A percentile compares a stretch with the other conserved stretches of the same genome.
phyloP scores from a whole-genome alignment of 306 rosid species.

The Pueraria montana region DNA sequence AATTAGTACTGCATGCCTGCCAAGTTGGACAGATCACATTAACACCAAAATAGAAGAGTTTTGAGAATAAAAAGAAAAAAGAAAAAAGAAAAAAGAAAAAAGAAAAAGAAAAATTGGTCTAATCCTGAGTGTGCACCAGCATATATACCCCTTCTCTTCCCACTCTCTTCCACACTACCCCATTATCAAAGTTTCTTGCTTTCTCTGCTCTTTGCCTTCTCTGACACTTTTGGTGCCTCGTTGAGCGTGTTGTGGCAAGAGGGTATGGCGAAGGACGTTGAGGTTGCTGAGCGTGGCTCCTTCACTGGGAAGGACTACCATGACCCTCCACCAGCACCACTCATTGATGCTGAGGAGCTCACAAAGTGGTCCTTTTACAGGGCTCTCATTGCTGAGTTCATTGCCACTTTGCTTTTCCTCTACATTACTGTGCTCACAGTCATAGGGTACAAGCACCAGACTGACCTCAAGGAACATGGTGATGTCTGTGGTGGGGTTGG shows the following conservation, averaged over 20 bases:
- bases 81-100: too few relatives aligned
- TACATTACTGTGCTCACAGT: constrained; percentile 86
- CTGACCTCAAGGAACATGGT: constrained; percentile 34
- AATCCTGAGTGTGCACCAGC: constrained; percentile 18
- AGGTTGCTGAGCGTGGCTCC: constrained; percentile 73
- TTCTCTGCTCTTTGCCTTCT: constrained; percentile 13
- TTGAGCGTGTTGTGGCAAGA: not conserved
- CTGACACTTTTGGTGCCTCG: not conserved
- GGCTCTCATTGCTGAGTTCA: constrained; percentile 91
- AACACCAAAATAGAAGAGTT: not conserved
- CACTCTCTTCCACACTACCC: constrained; percentile 37
- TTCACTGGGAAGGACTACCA: constrained; percentile 85
- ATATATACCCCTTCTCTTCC: constrained; percentile 57
- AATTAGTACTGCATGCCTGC: not conserved
- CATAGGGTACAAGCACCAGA: constrained; percentile 78
- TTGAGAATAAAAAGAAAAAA: not conserved
- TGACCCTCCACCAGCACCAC: constrained; percentile 90
- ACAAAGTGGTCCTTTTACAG: constrained; percentile 92
- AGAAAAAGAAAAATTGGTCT: not conserved
- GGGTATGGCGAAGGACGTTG: constrained; percentile 74
- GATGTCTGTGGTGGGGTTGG: constrained; percentile 84
- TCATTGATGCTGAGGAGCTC: constrained; percentile 73
- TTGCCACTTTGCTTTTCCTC: constrained; percentile 92
- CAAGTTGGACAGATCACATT: constrained; percentile 22
- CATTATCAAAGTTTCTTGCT: constrained; percentile 36